Evolutionary conservation across 371 early-diverging fungal genomes (phyloP), one percentile per base, ranked within the genome.

Genomic region (Rhizopus arrhizus): DNA sequence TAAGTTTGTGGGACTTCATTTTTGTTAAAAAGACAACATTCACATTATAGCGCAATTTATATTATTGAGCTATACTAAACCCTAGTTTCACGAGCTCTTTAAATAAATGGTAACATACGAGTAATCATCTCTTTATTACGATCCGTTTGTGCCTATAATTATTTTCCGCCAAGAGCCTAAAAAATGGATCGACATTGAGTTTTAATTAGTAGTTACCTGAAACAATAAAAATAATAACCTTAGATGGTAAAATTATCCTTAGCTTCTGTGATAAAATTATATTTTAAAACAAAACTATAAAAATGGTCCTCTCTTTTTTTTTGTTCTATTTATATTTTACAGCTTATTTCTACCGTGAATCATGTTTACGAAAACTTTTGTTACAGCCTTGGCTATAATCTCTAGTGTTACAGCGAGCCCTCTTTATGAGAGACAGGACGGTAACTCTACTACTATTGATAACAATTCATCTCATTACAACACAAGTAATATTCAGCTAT

Each of bases 401-500:
- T 29, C 4, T 12, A 48, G 48, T 29, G 29, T 48, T 48, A 29
- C 48, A 9, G 22, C 48, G 28, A 48, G 48, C 29, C 48, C 48
- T 28, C 7, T 48, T 12, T 48, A 28, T 29, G 29, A 48, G 9
- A 48, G 7, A 28, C 29, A 29, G 31, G 31, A 29, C 12, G 29
- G 3, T 12, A 22, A 48, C 10, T 10, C 29, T 48, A 29, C 48
- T 10, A 29, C 48, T 29, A 48, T 12, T 10, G 31, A 29, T 48
- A 12, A 15, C 9, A 48, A 7, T 9, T 15, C 43, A 5, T 29
- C 48, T 29, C 22, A 29, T n/a, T 48, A 54, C 49, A 55, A 65
- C 42, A 15, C 59, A 51, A 40, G 56, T 49, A 41, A 61, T 22
- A 70, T 74, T 34, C 47, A 66, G 16, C 33, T 82, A 32, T 50